These are phyloP conservation scores for Cadophora sp. DNA, from an alignment of 2,329 filamentous ascomycete genomes.

Conservation along the genomic window DNA sequence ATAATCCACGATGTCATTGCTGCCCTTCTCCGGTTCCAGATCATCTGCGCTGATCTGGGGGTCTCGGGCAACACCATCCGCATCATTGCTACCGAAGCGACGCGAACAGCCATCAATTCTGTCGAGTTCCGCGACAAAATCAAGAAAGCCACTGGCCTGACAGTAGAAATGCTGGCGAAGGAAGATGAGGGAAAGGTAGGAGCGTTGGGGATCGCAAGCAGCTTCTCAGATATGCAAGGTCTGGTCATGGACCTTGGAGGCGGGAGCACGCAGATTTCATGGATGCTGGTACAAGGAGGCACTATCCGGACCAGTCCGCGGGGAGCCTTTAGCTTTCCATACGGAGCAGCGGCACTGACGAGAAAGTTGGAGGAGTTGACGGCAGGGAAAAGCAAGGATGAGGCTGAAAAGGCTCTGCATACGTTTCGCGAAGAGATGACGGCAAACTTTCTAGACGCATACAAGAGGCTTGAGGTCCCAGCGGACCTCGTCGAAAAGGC, in stretches of 20 bases:
- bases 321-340: conserved; percentile 70
- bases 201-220: conserved; percentile 71
- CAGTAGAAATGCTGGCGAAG: conserved; percentile 66
- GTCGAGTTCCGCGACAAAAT: conserved; percentile 61
- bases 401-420: conserved; percentile 53
- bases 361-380: conserved; percentile 56
- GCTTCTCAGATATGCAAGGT: conserved; percentile 63
- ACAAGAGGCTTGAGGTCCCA: conserved; percentile 59
- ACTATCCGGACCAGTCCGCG: conserved; percentile 55
- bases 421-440: conserved; percentile 57
- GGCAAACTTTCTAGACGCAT: conserved; percentile 57
- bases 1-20: conserved; percentile 58
- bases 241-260: conserved; percentile 77
- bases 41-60: conserved; percentile 62
- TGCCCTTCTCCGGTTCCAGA: conserved; percentile 62
- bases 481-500: conserved; percentile 53
- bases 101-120: conserved; percentile 65
- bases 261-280: conserved; percentile 73
- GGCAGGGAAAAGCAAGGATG: conserved; percentile 46
- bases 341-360: conserved; percentile 71
- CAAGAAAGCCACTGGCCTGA: conserved; percentile 61
- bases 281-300: conserved; percentile 61
- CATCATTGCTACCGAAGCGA: conserved; percentile 71
- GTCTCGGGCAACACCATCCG: conserved; percentile 58
- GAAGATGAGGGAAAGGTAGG: conserved; percentile 71